A percentile compares a stretch with the other conserved stretches of the same genome.
These are phyloP conservation scores for Coix lacrymajobi DNA, from an alignment of 176 grass and related monocot species.

Conservation along the genomic window DNA sequence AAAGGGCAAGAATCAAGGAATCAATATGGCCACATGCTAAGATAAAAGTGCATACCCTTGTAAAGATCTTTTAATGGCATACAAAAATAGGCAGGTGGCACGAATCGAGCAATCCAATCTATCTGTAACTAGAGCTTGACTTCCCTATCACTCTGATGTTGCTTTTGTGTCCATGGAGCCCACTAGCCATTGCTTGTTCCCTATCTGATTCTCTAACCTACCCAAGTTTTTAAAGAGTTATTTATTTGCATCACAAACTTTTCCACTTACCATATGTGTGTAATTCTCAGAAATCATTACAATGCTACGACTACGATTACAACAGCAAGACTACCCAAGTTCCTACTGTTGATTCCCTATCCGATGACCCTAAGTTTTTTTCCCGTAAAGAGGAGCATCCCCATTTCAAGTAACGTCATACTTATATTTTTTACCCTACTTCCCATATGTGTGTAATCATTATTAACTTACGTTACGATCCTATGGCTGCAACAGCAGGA, in stretches of 20 bases:
- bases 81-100: not conserved
- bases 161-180: not conserved
- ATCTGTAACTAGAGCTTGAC: not conserved
- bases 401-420: not conserved
- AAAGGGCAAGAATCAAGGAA: not conserved
- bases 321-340: too few relatives aligned
- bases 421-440: not conserved
- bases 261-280: not conserved
- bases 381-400: not conserved
- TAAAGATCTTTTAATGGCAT: not conserved
- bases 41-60: not conserved
- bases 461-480: not conserved
- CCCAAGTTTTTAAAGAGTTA: not conserved
- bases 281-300: not conserved
- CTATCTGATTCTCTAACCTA: not conserved
- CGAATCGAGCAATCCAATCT: conserved; percentile 2
- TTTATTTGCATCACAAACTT: not conserved
- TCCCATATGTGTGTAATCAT: not conserved
- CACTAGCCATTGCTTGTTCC: not conserved
- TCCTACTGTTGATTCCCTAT: not conserved
- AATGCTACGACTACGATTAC: not conserved
- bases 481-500: not conserved
- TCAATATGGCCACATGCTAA: not conserved
- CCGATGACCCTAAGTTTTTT: not conserved
- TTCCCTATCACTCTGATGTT: not conserved